A percentile compares a stretch with the other conserved stretches of the same genome.
phyloP scores from a whole-genome alignment of 306 rosid species.

The Cicer bijugum region DNA sequence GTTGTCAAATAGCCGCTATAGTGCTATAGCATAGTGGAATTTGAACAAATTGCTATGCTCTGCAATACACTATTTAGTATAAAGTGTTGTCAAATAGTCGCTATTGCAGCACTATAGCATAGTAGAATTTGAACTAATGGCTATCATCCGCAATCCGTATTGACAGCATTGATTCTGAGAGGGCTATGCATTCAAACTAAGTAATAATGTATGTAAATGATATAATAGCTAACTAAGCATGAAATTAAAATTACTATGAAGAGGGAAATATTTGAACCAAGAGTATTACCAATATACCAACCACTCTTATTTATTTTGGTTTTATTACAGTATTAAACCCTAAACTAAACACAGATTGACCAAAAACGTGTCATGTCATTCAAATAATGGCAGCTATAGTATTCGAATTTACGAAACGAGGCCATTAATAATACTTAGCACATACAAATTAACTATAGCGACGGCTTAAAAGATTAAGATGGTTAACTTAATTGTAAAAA shows the following conservation, averaged over 20 bases:
- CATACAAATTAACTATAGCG: not conserved
- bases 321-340: constrained; percentile 22
- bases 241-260: constrained; percentile 13
- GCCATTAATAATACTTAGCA: not conserved
- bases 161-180: not conserved
- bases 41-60: too few species aligned
- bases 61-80: too few species aligned
- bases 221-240: constrained; percentile 33
- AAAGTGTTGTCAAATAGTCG: too few species aligned
- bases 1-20: too few species aligned
- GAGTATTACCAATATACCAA: not conserved
- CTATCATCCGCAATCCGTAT: too few species aligned
- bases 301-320: not conserved
- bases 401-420: not conserved
- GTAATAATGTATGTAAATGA: not conserved
- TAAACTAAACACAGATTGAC: not conserved
- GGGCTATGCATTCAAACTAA: constrained; percentile 11
- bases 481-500: too few species aligned
- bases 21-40: too few species aligned
- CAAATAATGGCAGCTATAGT: constrained; percentile 8
- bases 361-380: not conserved
- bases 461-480: not conserved
- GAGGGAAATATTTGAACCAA: not conserved
- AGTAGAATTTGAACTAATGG: too few species aligned
- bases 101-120: too few species aligned